These are phyloP conservation scores for Jatropha curcas DNA, from an alignment of 345 rosid genomes.

Conservation along the genomic window DNA sequence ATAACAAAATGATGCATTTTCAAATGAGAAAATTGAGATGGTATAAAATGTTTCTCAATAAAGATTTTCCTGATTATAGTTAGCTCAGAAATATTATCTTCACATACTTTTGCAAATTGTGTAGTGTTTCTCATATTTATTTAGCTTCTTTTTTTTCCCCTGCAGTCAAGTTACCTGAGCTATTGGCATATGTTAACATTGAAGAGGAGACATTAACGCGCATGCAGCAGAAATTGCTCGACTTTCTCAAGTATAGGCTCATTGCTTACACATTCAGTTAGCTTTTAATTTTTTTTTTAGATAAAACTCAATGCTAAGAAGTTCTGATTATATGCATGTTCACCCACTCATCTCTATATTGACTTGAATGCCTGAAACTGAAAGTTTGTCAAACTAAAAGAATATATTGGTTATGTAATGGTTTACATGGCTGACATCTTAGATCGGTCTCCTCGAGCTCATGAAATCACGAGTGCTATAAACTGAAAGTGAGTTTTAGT, in stretches of 20 bases:
- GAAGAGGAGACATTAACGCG: conserved; percentile 82
- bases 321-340: neutral
- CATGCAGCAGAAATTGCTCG: conserved; percentile 77
- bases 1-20: too few species aligned
- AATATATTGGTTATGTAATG: neutral
- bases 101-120: neutral
- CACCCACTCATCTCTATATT: neutral
- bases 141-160: neutral
- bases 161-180: conserved; percentile 95
- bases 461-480: neutral
- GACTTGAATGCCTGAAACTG: neutral
- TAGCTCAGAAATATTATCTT: neutral
- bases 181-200: conserved; percentile 74
- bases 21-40: too few species aligned
- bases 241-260: conserved; percentile 73
- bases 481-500: neutral
- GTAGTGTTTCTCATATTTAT: neutral
- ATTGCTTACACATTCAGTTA: conserved; percentile 4
- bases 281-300: neutral
- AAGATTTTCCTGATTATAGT: neutral
- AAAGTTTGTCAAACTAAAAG: neutral
- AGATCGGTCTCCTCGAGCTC: too few species aligned
- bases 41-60: too few species aligned
- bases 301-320: neutral
- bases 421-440: neutral